Conservation (phyloP, 75 land plant species). For the Sequoia sempervirens region DNA sequence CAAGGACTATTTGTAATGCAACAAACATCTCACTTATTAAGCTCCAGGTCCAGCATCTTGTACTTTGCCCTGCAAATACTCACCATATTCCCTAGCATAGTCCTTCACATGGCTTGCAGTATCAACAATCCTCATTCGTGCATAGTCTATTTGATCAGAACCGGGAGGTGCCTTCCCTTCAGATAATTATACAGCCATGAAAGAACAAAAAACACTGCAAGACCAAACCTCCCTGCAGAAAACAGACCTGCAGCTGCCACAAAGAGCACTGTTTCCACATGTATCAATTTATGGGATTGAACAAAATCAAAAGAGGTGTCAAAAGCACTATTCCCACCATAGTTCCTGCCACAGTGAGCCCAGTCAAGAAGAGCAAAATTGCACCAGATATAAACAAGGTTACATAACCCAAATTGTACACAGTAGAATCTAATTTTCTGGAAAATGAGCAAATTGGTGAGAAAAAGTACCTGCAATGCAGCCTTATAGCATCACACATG, state of each 20-base stretch:
- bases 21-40: slow-evolving; percentile 10
- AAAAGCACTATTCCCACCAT: slow-evolving; percentile 45
- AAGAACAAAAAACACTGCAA: slow-evolving; percentile 25
- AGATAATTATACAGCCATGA: slow-evolving; percentile 69
- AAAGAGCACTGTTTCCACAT: slow-evolving; percentile 41
- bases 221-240: slow-evolving; percentile 30
- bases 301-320: slow-evolving; percentile 54
- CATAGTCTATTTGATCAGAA: slow-evolving; percentile 62
- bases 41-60: slow-evolving; percentile 65
- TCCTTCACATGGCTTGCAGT: slow-evolving; percentile 72
- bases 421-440: no score
- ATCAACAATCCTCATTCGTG: slow-evolving; percentile 51
- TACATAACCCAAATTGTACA: slow-evolving; percentile 44
- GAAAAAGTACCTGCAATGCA: no score
- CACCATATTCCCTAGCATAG: slow-evolving; percentile 59
- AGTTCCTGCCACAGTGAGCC: slow-evolving; percentile 43
- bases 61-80: slow-evolving; percentile 40
- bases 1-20: no score
- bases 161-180: slow-evolving; percentile 62
- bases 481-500: no score
- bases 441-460: no score
- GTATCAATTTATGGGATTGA: slow-evolving; percentile 83
- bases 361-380: slow-evolving; percentile 40
- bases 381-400: slow-evolving; percentile 49
- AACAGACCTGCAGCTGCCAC: no score